Conservation (phyloP, 148 eudicot species). For the Rhododendron williamsianum region DNA sequence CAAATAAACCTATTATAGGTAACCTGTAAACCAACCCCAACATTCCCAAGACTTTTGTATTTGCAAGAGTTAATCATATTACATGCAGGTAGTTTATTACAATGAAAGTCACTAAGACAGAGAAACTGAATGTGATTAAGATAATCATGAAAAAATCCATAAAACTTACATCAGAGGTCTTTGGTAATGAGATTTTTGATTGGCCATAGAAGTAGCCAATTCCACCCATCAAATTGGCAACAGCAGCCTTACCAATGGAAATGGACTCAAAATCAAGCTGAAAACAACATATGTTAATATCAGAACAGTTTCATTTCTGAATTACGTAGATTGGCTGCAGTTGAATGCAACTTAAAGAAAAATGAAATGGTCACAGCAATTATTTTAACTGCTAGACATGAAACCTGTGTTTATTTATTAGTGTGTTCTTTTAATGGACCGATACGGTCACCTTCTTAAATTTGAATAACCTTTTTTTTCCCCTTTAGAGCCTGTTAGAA, state of each 20-base stretch:
- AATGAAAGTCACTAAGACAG: constrained; percentile 8
- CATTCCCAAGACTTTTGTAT: not conserved
- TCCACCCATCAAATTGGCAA: constrained; percentile 87
- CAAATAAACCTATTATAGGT: not conserved
- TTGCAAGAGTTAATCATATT: not conserved
- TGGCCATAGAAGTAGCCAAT: constrained; percentile 98
- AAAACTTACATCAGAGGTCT: constrained; percentile 52
- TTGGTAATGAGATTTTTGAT: constrained; percentile 76
- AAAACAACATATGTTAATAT: constrained; percentile 17
- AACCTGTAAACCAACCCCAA: not conserved
- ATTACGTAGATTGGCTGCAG: not conserved
- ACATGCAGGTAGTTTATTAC: not conserved
- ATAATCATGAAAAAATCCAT: not conserved
- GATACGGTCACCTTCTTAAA: not conserved
- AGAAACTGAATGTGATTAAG: not conserved
- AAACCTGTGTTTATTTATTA: not conserved
- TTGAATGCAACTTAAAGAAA: not conserved
- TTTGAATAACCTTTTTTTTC: not conserved
- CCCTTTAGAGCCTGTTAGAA: not conserved
- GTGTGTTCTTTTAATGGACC: not conserved
- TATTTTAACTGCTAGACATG: not conserved
- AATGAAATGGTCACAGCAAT: not conserved
- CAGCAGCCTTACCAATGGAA: constrained; percentile 70
- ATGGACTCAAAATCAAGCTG: constrained; percentile 62
- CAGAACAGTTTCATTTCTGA: not conserved